Evolutionary conservation across 176 grass and related monocot genomes (phyloP).

Genomic region (Olyra latifolia): DNA sequence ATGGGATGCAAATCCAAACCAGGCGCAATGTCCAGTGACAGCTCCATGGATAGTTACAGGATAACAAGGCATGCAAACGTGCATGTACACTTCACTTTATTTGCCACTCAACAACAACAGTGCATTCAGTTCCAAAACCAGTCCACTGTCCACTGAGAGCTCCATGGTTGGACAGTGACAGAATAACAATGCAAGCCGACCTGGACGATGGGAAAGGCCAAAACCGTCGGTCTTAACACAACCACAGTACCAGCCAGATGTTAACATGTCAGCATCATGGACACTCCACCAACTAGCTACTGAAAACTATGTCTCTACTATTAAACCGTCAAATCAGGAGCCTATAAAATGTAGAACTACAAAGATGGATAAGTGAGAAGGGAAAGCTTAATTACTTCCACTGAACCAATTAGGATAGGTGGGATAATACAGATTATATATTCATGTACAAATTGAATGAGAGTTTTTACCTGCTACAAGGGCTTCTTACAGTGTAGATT

Average conservation of each 20-base stretch:
- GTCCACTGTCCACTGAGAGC: background rate
- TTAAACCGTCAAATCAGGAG: slow-evolving; percentile 33
- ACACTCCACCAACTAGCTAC: slow-evolving; percentile 10
- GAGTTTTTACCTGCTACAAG: background rate
- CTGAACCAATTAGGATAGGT: background rate
- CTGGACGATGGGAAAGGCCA: slow-evolving; percentile 40
- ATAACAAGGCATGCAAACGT: background rate
- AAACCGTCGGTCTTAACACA: slow-evolving; percentile 31
- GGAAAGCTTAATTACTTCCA: background rate
- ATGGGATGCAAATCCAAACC: slow-evolving; percentile 1
- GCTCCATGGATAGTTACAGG: background rate
- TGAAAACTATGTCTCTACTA: background rate
- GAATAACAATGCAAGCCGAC: slow-evolving; percentile 30
- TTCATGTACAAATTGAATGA: background rate
- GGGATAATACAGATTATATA: background rate
- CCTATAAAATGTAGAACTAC: background rate
- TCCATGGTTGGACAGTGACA: slow-evolving; percentile 20
- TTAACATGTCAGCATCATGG: slow-evolving; percentile 51
- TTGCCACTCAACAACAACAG: background rate
- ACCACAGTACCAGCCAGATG: slow-evolving; percentile 14
- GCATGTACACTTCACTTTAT: background rate
- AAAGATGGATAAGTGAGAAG: background rate
- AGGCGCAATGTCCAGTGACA: background rate
- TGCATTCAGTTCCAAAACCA: slow-evolving; percentile 22
- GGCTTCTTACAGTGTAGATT: no score